These are phyloP conservation scores for Mortierella sp. DNA, from an alignment of 371 early-diverging fungal genomes.

Conservation along the genomic window DNA sequence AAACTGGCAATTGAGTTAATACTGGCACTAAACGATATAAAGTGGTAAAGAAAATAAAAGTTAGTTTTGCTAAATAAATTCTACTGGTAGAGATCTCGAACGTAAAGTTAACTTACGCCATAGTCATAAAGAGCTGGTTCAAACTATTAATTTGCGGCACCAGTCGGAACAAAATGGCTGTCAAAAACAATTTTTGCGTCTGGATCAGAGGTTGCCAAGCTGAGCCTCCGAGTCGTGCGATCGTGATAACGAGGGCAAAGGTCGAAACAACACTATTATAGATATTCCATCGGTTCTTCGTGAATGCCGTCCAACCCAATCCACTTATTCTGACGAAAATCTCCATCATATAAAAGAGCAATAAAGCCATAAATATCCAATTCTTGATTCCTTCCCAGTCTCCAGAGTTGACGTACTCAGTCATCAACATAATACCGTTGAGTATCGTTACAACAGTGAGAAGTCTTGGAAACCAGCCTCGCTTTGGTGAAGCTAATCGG, in stretches of 20 bases:
- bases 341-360: conserved; percentile 66
- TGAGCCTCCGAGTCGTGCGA: conserved; percentile 53
- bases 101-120: conserved; percentile 63
- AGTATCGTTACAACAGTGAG: conserved; percentile 64
- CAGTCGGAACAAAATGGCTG: conserved; percentile 73
- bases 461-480: conserved; percentile 63
- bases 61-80: too few species aligned
- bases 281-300: conserved; percentile 73
- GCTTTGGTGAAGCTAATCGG: conserved; percentile 63
- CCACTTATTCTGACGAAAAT: conserved; percentile 65
- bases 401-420: conserved; percentile 59
- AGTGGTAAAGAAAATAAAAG: conserved; percentile 5
- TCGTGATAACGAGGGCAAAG: conserved; percentile 63
- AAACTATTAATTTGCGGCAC: conserved; percentile 74
- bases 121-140: conserved; percentile 76
- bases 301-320: conserved; percentile 69
- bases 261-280: conserved; percentile 69
- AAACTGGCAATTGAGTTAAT: conserved; percentile 73
- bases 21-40: conserved; percentile 56
- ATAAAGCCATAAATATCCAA: conserved; percentile 62
- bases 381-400: conserved; percentile 49
- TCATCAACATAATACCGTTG: conserved; percentile 68
- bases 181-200: conserved; percentile 73
- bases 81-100: neutral
- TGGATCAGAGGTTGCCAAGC: conserved; percentile 62